These are phyloP conservation scores for Salix exigua DNA, from an alignment of 345 rosid species.

Conservation along the genomic window DNA sequence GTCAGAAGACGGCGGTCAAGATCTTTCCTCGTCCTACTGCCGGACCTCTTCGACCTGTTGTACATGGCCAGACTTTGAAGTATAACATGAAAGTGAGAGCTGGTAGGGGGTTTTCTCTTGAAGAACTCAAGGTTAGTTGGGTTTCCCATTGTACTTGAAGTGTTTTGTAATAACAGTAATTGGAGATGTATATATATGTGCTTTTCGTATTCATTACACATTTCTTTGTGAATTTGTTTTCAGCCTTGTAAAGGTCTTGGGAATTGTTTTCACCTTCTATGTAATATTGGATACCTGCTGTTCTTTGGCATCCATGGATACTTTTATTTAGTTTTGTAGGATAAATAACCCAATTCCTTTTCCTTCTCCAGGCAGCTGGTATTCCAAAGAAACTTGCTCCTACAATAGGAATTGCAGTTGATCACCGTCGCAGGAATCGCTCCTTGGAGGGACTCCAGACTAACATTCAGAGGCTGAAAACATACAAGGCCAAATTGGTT, in stretches of 20 bases:
- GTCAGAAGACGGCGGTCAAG: slow-evolving; percentile 35
- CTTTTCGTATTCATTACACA: not conserved
- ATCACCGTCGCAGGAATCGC: slow-evolving; percentile 74
- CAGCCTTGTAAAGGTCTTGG: not conserved
- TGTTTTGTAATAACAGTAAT: not conserved
- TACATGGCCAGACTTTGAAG: slow-evolving; percentile 80
- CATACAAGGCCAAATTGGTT: slow-evolving; percentile 81
- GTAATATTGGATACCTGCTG: not conserved
- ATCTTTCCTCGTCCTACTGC: slow-evolving; percentile 46
- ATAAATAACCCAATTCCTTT: not conserved
- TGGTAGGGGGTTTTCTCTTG: slow-evolving; percentile 82
- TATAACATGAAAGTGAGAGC: slow-evolving; percentile 88
- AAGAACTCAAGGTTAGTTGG: slow-evolving; percentile 73
- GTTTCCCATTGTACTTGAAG: not conserved
- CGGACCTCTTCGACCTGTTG: slow-evolving; percentile 52
- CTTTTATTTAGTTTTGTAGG: not conserved
- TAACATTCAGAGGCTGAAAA: slow-evolving; percentile 82
- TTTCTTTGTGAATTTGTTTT: not conserved
- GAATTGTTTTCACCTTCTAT: not conserved
- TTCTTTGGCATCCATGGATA: not conserved
- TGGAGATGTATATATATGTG: not conserved
- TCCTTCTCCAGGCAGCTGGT: slow-evolving; percentile 56
- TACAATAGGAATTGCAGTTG: slow-evolving; percentile 73
- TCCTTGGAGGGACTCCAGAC: slow-evolving; percentile 77
- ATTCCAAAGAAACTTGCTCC: slow-evolving; percentile 83